A percentile compares a stretch with the other conserved stretches of the same genome.
Evolutionary conservation across 139 green algal species (phyloP).

Genomic region (Raphidocelis subcapitata): DNA sequence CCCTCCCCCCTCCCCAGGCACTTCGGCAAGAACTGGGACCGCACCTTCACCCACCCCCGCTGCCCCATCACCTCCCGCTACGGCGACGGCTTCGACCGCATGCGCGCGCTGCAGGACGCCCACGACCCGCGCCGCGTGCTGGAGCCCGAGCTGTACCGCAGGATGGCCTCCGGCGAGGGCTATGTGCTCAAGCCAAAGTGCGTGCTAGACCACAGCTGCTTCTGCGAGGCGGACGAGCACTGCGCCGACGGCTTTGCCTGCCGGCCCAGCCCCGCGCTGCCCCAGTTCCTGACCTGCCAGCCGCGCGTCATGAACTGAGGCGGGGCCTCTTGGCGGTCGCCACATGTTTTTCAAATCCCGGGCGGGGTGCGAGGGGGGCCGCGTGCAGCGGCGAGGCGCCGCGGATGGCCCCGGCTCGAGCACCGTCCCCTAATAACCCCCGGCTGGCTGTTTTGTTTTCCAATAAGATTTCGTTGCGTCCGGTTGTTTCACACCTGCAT

Average conservation of each 20-base stretch:
- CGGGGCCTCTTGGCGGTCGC: too few relatives aligned
- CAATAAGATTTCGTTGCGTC: too few relatives aligned
- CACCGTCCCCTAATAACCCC: too few relatives aligned
- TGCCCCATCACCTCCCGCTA: conserved; percentile 3
- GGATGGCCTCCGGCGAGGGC: neutral
- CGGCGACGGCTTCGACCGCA: neutral
- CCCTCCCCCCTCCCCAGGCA: conserved; percentile 7
- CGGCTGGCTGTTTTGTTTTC: too few relatives aligned
- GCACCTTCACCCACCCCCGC: conserved; percentile 17
- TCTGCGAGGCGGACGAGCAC: conserved; percentile 27
- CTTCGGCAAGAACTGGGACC: conserved; percentile 24
- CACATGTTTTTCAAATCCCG: too few relatives aligned
- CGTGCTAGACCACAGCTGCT: conserved; percentile 19
- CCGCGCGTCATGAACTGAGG: conserved; percentile 19
- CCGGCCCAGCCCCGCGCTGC: conserved; percentile 13
- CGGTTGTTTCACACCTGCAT: too few relatives aligned
- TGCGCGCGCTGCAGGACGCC: neutral
- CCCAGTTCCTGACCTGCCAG: conserved; percentile 17
- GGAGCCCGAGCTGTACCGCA: neutral
- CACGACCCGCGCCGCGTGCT: neutral
- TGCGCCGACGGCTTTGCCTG: conserved; percentile 20
- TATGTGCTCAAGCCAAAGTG: conserved; percentile 8
- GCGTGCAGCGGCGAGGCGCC: too few relatives aligned
- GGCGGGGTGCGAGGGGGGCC: too few relatives aligned
- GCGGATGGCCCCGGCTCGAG: too few relatives aligned